Evolutionary conservation across 1,284 basidiomycete genomes (phyloP).

Genomic region (Puccinia triticina): DNA sequence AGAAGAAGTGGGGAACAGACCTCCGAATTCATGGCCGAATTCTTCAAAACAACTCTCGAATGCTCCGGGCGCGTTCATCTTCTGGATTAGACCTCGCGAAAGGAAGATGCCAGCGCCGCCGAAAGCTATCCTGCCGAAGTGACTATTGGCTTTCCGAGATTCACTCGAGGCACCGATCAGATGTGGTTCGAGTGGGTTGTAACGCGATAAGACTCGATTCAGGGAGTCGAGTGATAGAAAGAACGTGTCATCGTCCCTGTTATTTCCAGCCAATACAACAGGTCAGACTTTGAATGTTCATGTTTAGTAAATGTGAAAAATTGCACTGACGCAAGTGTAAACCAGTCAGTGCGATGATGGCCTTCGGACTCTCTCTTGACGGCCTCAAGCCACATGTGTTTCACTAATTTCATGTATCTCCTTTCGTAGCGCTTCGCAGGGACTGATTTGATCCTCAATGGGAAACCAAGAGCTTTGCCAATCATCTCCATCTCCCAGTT

Average conservation of each 20-base stretch:
- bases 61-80: constrained; percentile 54
- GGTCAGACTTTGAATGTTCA: neutral
- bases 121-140: constrained; percentile 54
- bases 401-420: constrained; percentile 54
- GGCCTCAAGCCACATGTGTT: constrained; percentile 55
- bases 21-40: constrained; percentile 38
- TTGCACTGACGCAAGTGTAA: constrained; percentile 54
- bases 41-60: constrained; percentile 47
- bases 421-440: constrained; percentile 55
- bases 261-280: neutral
- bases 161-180: constrained; percentile 55
- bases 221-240: constrained; percentile 55
- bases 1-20: neutral
- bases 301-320: neutral
- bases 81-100: constrained; percentile 52
- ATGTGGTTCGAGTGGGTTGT: constrained; percentile 46
- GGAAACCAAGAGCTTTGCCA: constrained; percentile 53
- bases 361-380: constrained; percentile 49
- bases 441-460: constrained; percentile 53
- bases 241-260: constrained; percentile 57
- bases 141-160: constrained; percentile 52
- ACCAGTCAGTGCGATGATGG: constrained; percentile 54
- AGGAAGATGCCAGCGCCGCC: constrained; percentile 56
- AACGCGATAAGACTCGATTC: constrained; percentile 51
- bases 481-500: constrained; percentile 54